Base-by-base conservation (phyloP, 1,284 basidiomycete genomes). In the Clitocybe nebularis region DNA sequence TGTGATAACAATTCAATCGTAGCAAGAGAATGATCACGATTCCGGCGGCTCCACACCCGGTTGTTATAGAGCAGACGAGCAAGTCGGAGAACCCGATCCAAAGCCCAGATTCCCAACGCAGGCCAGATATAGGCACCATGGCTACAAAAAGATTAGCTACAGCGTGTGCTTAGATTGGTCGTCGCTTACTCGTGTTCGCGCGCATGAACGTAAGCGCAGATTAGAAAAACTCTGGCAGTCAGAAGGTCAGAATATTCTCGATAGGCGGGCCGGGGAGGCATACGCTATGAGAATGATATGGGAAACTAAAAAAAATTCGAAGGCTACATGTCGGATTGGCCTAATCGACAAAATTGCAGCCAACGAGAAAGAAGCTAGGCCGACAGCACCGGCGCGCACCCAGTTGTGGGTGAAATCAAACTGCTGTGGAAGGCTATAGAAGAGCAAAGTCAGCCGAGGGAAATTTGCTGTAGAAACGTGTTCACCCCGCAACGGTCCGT, bases 291-390 rank as follows among this genome's bases (percentile, higher is more conserved):
- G 53, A 24, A 58, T 34, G 9, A 64, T 54, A 35, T 64, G 63
- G 8, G 53, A 53, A 11, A 61, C 43, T 20, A 63, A 54, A 50
- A 65, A 65, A 40, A 65, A 61, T 43, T 65, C 62, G 33, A 61
- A 63, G n/a, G 55, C 55, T 23, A 48, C 48, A 34, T 61, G 47
- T 34, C 62, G 49, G 39, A 63, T 51, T 22, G 61, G 61, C 17
- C 55, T 44, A 23, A 63, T 19, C 2, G 63, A 62, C 21, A 63
- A 41, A 28, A 63, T 46, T 8, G 52, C 52, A 10, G 55, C 59
- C 23, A 62, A 34, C 1, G 60, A 57, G 10, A 63, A 50, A 7
- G 59, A 55, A 11, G 49, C 49, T 6, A 63, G 47, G 5, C 57
- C 57, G 6, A 54, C 41, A 11, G 55, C 54, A 9, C 63, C 63